Evolutionary conservation across 768 basidiomycete species (phyloP).

Genomic region (Cyathus striatus): DNA sequence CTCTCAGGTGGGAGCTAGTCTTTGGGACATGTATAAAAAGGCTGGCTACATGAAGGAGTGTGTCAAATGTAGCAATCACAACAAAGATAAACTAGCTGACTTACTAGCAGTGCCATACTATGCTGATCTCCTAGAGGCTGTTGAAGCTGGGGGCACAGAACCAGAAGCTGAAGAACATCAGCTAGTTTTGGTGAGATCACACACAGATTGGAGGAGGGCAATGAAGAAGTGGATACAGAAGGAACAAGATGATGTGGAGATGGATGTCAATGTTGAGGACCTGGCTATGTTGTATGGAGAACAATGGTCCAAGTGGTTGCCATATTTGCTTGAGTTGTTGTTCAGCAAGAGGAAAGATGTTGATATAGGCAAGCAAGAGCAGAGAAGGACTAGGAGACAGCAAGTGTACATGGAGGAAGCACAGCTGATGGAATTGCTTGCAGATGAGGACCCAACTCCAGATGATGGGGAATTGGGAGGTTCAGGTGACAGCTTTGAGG

Average conservation of each 20-base stretch:
- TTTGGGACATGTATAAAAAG: constrained; percentile 7
- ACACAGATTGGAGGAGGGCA: constrained; percentile 10
- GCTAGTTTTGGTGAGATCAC: no score
- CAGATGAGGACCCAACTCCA: constrained; percentile 10
- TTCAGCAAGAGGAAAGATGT: constrained; percentile 11
- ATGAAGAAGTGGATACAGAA: constrained; percentile 14
- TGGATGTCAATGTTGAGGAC: constrained; percentile 5
- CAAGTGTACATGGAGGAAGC: constrained; percentile 11
- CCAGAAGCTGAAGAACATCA: constrained; percentile 3
- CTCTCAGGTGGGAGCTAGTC: constrained; percentile 11
- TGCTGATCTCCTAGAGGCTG: constrained; percentile 4
- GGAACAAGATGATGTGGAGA: constrained; percentile 2
- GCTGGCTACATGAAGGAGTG: constrained; percentile 5
- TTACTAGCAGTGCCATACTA: constrained; percentile 11
- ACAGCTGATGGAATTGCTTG: constrained; percentile 14
- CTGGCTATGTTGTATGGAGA: constrained; percentile 2
- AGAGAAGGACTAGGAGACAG: neutral
- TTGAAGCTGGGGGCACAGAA: neutral
- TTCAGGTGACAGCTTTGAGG: constrained; percentile 13
- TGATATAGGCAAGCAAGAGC: constrained; percentile 7
- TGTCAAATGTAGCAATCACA: constrained; percentile 9
- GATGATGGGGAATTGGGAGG: constrained; percentile 14
- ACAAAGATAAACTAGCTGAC: constrained; percentile 4
- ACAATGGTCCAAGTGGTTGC: constrained; percentile 10
- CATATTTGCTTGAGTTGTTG: constrained; percentile 9